Evolutionary conservation across 2,329 filamentous ascomycete species (phyloP), one percentile per base, ranked within the genome.

Genomic region (Sarocladiaceae sp.): DNA sequence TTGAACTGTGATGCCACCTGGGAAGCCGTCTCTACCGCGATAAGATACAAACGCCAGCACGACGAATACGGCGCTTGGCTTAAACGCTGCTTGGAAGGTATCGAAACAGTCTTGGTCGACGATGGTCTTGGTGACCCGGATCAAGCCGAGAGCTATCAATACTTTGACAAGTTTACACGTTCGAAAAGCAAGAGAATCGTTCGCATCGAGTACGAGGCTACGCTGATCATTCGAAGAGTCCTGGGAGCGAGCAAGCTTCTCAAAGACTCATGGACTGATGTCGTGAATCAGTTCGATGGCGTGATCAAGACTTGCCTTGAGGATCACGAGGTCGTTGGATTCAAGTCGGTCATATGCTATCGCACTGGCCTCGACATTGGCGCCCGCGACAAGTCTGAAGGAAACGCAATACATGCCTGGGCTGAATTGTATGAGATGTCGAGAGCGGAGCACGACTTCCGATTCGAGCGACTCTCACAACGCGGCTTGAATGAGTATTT

Each of bases 271-370:
- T 61, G 60, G 20, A 56, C 56, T 0, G 67, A 62, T 26, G 74
- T 71, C 66, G 61, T 69, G 1, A 62, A 60, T 26, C 57, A 40
- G 2, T 66, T 73, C 26, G 66, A 74, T 11, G 59, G 64, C 1
- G 63, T 67, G 12, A 83, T 94, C 31, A 62, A 70, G 11, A 66
- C 74, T 1, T 77, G 81, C 2, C 74, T 91, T 23, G 70, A 74
- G 0, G 84, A 94, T 61, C 18, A 20, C 1, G 77, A 84, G 17
- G 84, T 95, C 2, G 88, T 82, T 1, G 90, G 80, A 2, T 95
- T 95, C 77, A 94, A 95, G 66, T 88, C 84, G 1, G 83, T 92
- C 47, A 82, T 95, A 52, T 93, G 89, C 68, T 94, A 94, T 64
- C 79, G 89, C 13, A 88, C 84, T 0, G 90, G 90, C 0, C 73